A percentile compares a stretch with the other conserved stretches of the same genome.
These are phyloP conservation scores for Solanum etuberosum DNA, from an alignment of 257 asterid species.

Conservation along the genomic window DNA sequence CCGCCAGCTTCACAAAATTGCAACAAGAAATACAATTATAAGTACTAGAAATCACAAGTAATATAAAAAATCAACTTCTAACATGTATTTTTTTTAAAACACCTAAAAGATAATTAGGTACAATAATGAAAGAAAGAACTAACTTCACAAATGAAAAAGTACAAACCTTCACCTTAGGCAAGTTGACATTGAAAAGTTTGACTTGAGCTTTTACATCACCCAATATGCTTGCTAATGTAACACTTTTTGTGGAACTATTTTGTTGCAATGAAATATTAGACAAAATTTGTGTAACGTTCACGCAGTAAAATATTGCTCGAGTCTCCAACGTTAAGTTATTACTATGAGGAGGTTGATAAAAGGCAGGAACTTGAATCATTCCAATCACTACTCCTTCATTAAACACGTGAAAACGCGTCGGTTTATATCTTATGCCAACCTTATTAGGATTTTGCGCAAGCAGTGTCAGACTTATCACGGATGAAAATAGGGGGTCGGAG, in stretches of 20 bases:
- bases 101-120: not conserved
- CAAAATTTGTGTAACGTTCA: slow-evolving; percentile 34
- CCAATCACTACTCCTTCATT: slow-evolving; percentile 50
- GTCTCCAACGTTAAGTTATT: slow-evolving; percentile 33
- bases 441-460: slow-evolving; percentile 45
- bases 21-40: not conserved
- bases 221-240: slow-evolving; percentile 23
- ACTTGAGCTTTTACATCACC: slow-evolving; percentile 45
- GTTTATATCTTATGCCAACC: slow-evolving; percentile 36
- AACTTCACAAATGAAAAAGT: not conserved
- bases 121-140: not conserved
- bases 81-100: not conserved
- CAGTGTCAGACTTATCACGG: slow-evolving; percentile 25
- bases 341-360: slow-evolving; percentile 61
- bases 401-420: slow-evolving; percentile 35
- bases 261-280: slow-evolving; percentile 12
- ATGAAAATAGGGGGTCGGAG: slow-evolving; percentile 30
- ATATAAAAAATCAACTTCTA: not conserved
- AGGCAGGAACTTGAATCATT: slow-evolving; percentile 37
- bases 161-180: slow-evolving; percentile 40
- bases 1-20: slow-evolving; percentile 25
- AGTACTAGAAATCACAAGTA: not conserved
- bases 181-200: slow-evolving; percentile 18
- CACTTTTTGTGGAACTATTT: slow-evolving; percentile 3
- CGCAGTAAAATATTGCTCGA: slow-evolving; percentile 16